A percentile compares a stretch with the other conserved stretches of the same genome.
Evolutionary conservation across 305 asterid genomes (phyloP).

Genomic region (Fraxinus baroniana): DNA sequence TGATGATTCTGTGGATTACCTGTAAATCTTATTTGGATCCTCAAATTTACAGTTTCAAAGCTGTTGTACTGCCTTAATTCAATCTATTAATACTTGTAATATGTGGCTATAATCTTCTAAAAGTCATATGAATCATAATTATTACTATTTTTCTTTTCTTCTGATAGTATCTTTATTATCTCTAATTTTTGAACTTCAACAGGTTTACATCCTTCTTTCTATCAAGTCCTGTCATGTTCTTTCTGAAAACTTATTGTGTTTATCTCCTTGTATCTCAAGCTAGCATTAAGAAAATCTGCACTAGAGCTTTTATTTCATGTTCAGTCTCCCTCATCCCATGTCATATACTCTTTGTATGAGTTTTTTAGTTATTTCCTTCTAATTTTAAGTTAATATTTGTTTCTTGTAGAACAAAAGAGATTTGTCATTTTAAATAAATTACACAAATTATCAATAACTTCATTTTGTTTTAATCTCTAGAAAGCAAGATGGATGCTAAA

Average conservation of each 20-base stretch:
- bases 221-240: not conserved
- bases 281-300: not conserved
- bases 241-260: not conserved
- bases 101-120: no score
- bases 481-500: slow-evolving; percentile 29
- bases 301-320: not conserved
- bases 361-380: no score
- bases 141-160: no score
- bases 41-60: no score
- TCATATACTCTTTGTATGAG: no score
- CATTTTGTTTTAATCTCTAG: slow-evolving; percentile 24
- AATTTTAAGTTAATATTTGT: no score
- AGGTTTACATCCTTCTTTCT: not conserved
- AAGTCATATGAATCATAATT: no score
- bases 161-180: not conserved
- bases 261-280: not conserved
- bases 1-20: no score
- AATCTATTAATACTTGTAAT: no score
- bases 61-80: no score
- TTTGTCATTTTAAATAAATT: not conserved
- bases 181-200: not conserved
- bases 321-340: not conserved
- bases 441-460: not conserved
- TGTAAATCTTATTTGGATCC: no score
- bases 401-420: no score